phyloP scores from a whole-genome alignment of 345 rosid species.

The Rhizophora mangle region DNA sequence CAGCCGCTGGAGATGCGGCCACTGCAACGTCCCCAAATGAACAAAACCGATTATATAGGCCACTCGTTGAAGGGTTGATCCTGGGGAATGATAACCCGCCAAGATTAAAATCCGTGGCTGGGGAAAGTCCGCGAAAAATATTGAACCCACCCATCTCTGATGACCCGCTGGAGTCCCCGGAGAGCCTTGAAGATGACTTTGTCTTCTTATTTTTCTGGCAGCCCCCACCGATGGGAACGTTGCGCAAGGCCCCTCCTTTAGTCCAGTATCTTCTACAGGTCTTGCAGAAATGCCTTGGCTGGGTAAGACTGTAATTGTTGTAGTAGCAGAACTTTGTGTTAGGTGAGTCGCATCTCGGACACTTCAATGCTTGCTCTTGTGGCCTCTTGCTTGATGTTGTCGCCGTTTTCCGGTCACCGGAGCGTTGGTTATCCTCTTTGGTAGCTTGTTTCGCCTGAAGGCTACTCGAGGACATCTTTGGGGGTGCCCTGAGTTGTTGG shows the following conservation, averaged over 20 bases:
- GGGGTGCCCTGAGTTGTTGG: background rate
- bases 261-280: conserved; percentile 31
- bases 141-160: background rate
- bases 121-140: conserved; percentile 52
- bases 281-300: conserved; percentile 34
- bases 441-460: conserved; percentile 19
- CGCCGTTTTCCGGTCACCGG: conserved; percentile 30
- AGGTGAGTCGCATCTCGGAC: conserved; percentile 30
- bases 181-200: conserved; percentile 18
- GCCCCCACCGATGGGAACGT: conserved; percentile 30
- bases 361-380: conserved; percentile 19
- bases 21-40: conserved; percentile 36
- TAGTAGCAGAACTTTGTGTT: conserved; percentile 33
- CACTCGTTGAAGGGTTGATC: conserved; percentile 33
- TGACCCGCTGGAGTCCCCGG: background rate
- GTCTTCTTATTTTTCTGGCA: conserved; percentile 28
- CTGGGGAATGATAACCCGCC: conserved; percentile 58
- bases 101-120: conserved; percentile 73
- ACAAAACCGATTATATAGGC: conserved; percentile 40
- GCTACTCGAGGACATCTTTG: conserved; percentile 34
- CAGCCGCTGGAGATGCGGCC: conserved; percentile 13
- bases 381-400: conserved; percentile 23
- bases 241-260: conserved; percentile 31
- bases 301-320: conserved; percentile 28
- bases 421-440: conserved; percentile 29